Conservation (phyloP, 2,329 filamentous ascomycete species). For the Aspergillus sergii region DNA sequence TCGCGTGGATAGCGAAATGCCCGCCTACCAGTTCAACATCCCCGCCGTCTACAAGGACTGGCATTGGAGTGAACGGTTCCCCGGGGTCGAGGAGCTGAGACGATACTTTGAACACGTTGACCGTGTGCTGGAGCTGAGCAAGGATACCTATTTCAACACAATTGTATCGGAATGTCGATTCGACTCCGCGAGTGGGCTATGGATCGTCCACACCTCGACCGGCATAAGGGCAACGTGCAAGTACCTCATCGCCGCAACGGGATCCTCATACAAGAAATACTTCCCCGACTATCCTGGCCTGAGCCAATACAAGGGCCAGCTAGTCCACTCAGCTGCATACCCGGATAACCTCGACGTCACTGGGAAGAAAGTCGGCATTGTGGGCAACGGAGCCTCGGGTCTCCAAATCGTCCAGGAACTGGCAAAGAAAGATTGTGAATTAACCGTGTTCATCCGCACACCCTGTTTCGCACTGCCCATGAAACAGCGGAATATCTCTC, state of each 20-base stretch:
- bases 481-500: not conserved
- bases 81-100: conserved; percentile 41
- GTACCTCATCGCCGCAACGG: conserved; percentile 48
- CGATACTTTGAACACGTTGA: conserved; percentile 53
- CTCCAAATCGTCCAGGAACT: conserved; percentile 61
- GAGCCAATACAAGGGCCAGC: conserved; percentile 52
- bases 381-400: conserved; percentile 59
- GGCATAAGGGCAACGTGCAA: conserved; percentile 45
- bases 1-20: conserved; percentile 51
- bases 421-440: conserved; percentile 53
- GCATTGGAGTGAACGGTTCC: conserved; percentile 44
- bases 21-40: conserved; percentile 57
- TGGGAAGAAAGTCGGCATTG: conserved; percentile 54
- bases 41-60: conserved; percentile 52
- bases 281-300: conserved; percentile 43
- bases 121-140: conserved; percentile 46
- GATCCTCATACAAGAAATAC: conserved; percentile 26
- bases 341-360: conserved; percentile 49
- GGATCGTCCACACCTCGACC: conserved; percentile 49
- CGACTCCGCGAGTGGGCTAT: conserved; percentile 38
- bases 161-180: not conserved
- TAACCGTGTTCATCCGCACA: conserved; percentile 63
- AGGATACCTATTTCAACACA: conserved; percentile 49
- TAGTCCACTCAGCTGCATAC: conserved; percentile 61
- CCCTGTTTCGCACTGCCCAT: conserved; percentile 62